phyloP scores from a whole-genome alignment of 2,329 filamentous ascomycete species.

The Cercospora berteroae region DNA sequence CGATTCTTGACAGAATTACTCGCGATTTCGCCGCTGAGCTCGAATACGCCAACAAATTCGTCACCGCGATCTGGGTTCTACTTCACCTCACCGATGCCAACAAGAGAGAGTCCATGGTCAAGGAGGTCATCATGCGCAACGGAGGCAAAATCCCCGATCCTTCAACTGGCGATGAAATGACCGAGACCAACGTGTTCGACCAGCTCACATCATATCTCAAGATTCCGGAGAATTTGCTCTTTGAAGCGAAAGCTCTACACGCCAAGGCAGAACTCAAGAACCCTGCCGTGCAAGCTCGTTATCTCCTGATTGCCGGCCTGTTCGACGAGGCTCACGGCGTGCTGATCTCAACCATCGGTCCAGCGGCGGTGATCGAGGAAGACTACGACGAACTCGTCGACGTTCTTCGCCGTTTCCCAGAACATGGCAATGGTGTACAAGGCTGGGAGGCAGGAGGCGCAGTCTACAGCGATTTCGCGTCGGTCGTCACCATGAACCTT shows the following conservation, averaged over 20 bases:
- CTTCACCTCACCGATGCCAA: conserved; percentile 32
- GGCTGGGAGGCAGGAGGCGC: conserved; percentile 79
- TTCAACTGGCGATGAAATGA: conserved; percentile 15
- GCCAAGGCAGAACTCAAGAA: conserved; percentile 72
- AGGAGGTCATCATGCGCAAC: conserved; percentile 61
- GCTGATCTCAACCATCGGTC: conserved; percentile 76
- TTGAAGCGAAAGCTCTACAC: conserved; percentile 79
- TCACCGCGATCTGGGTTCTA: conserved; percentile 34
- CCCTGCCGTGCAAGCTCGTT: conserved; percentile 69
- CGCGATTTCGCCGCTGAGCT: conserved; percentile 43
- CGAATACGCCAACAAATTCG: conserved; percentile 31
- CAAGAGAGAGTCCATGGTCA: conserved; percentile 33
- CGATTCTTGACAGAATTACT: conserved; percentile 65
- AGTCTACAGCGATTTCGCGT: conserved; percentile 57
- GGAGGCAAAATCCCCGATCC: conserved; percentile 64
- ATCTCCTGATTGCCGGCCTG: conserved; percentile 68
- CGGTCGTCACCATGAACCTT: conserved; percentile 25
- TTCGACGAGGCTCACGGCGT: conserved; percentile 75
- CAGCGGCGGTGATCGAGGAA: conserved; percentile 74
- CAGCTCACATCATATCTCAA: conserved; percentile 54
- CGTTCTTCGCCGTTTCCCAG: conserved; percentile 68
- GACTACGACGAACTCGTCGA: conserved; percentile 69
- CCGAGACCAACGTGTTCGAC: conserved; percentile 25
- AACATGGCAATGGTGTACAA: conserved; percentile 45
- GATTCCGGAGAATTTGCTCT: conserved; percentile 77